Base-by-base conservation (phyloP, 176 grass and related monocot species). In the Canna indica region DNA sequence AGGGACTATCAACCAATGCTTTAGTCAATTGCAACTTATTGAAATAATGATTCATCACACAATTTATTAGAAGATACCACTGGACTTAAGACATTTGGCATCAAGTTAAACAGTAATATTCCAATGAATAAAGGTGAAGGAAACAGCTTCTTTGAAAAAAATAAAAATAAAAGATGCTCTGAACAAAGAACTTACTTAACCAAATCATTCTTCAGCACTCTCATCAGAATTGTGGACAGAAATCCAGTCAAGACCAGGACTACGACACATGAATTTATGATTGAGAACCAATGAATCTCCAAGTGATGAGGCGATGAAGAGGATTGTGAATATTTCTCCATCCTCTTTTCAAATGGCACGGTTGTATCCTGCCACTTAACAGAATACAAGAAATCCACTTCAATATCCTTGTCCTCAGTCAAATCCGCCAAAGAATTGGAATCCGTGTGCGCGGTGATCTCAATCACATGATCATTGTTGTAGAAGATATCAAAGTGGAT, bases 401-500 rank as follows among this genome's bases (percentile, higher is more conserved):
- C 68, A 9, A 31, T 70, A 48, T 70, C 68, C 24, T 29, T 32
- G 14, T 70, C 68, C 42, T 50, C 42, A 1, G 44, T 70, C 38
- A 70, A 7, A 47, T 70, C 44, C 14, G 15, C 42, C 13, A 48
- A 26, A 47, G 68, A 12, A 70, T 32, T 32, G 26, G 68, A 25
- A 50, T 33, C 68, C 0, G 42, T 47, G 12, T 32, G 39, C 22
- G 20, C 42, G 31, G 11, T 31, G 28, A 70, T 48, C 26, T 70
- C 68, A 27, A 70, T 33, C 68, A 70, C 68, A 29, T 14, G 68
- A 7, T 70, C 68, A 47, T 47, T 47, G 41, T 70, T 70, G 45
- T 70, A 70, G 25, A 70, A 26, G 41, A 70, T 70, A 29, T 70
- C 68, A 48, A 70, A 70, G 68, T 50, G 42, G 68, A 70, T 70